These are phyloP conservation scores for Hyphopichia buzzinii DNA, from an alignment of 1,139 yeast genomes.

Conservation along the genomic window DNA sequence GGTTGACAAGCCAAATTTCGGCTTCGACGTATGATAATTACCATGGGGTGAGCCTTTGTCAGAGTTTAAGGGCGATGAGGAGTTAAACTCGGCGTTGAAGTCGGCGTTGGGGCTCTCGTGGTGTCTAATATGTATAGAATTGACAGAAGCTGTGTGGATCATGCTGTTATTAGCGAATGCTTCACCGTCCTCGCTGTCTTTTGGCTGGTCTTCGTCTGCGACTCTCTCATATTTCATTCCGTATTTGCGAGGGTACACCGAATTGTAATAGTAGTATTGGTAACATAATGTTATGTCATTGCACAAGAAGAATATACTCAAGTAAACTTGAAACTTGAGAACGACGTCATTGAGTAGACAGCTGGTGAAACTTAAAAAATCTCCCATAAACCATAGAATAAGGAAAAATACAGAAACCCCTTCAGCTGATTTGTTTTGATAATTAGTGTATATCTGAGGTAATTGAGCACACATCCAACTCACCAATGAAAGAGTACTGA, in stretches of 20 bases:
- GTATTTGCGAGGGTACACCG: constrained; percentile 28
- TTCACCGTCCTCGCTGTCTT: constrained; percentile 5
- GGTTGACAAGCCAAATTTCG: constrained; percentile 7
- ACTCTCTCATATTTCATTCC: constrained; percentile 7
- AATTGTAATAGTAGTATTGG: constrained; percentile 74
- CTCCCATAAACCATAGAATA: constrained; percentile 81
- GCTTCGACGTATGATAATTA: constrained; percentile 8
- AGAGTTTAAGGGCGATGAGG: constrained; percentile 14
- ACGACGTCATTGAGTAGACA: constrained; percentile 73
- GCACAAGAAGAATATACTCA: constrained; percentile 71
- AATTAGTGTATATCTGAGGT: constrained; percentile 82
- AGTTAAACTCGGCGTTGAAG: constrained; percentile 6
- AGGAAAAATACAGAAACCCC: constrained; percentile 82
- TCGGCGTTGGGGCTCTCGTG: constrained; percentile 4
- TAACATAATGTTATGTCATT: constrained; percentile 70
- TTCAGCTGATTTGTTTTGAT: constrained; percentile 73
- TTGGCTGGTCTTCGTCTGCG: constrained; percentile 1
- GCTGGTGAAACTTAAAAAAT: constrained; percentile 74
- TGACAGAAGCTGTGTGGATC: constrained; percentile 4
- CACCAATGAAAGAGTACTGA: constrained; percentile 32
- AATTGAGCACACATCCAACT: constrained; percentile 85
- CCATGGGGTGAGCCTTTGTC: constrained; percentile 14
- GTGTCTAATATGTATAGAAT: constrained; percentile 14
- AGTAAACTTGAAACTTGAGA: constrained; percentile 69
- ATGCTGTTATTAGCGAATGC: constrained; percentile 7